These are phyloP conservation scores for Evansstolkia leycettana DNA, from an alignment of 495 filamentous ascomycete genomes.

Conservation along the genomic window DNA sequence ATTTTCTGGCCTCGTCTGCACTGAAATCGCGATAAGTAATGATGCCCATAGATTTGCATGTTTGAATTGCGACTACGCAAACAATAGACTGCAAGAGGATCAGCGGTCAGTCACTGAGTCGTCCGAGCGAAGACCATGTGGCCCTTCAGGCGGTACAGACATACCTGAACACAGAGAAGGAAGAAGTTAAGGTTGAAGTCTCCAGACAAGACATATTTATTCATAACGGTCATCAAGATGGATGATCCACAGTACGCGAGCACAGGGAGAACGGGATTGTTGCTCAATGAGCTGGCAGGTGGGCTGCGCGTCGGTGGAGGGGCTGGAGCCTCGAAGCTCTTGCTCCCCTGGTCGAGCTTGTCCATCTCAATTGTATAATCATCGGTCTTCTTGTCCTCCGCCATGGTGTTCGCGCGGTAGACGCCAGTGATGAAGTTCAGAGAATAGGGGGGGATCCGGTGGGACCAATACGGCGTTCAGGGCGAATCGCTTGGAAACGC, in stretches of 20 bases:
- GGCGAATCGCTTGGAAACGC: too few relatives aligned
- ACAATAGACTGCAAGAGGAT: conserved; percentile 58
- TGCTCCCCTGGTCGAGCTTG: conserved; percentile 48
- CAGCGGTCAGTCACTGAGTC: conserved; percentile 4
- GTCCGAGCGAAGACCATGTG: background rate
- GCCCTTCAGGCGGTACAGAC: conserved; percentile 10
- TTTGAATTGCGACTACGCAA: conserved; percentile 78
- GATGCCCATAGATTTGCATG: conserved; percentile 67
- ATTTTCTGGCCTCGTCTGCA: conserved; percentile 79
- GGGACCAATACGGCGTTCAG: too few relatives aligned
- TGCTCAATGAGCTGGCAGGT: conserved; percentile 33
- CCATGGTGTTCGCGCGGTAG: conserved; percentile 32
- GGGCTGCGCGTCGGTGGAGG: conserved; percentile 23
- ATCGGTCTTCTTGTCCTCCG: conserved; percentile 78
- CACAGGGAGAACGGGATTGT: conserved; percentile 69
- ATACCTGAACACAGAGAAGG: conserved; percentile 82
- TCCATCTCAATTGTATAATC: conserved; percentile 65
- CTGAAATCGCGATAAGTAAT: conserved; percentile 91
- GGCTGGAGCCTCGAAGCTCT: conserved; percentile 36
- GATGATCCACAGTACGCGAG: conserved; percentile 87
- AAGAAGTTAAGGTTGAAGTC: conserved; percentile 97
- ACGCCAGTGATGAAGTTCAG: background rate
- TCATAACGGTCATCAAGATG: conserved; percentile 97
- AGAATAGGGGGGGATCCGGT: background rate
- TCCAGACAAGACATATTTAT: conserved; percentile 95